A percentile compares a stretch with the other conserved stretches of the same genome.
Conservation (phyloP, 257 asterid species). For the Solanum okadae region DNA sequence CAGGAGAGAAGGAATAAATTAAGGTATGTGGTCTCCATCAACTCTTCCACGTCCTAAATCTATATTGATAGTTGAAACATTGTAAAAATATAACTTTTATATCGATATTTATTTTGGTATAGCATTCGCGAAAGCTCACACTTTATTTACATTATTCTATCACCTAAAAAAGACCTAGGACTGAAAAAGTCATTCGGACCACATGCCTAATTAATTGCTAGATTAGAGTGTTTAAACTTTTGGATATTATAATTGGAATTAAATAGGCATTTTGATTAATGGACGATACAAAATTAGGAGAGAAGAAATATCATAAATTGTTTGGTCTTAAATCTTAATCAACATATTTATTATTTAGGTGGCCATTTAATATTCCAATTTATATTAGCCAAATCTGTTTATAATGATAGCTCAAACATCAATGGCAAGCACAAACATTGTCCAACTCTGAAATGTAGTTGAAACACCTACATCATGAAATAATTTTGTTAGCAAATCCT, state of each 20-base stretch:
- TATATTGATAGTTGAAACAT: neutral
- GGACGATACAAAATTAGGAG: neutral
- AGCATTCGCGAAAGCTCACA: neutral
- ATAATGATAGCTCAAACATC: neutral
- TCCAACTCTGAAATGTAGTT: neutral
- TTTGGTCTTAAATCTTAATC: neutral
- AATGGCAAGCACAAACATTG: neutral
- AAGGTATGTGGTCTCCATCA: neutral
- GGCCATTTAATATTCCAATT: neutral
- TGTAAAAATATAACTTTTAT: neutral
- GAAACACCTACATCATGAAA: neutral
- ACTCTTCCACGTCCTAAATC: neutral
- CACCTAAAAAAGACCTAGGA: neutral
- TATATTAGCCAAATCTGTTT: neutral
- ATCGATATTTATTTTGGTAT: no score
- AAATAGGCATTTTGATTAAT: neutral
- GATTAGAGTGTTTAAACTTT: neutral
- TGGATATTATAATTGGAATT: neutral
- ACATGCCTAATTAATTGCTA: neutral
- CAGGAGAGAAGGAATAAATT: neutral
- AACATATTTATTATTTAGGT: neutral
- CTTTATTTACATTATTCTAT: neutral
- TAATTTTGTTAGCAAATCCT: constrained; percentile 2
- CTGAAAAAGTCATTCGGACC: neutral
- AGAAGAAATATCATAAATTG: neutral